A percentile compares a stretch with the other conserved stretches of the same genome.
Conservation (phyloP, 2,329 filamentous ascomycete genomes). For the Thielaviopsis musarum region DNA sequence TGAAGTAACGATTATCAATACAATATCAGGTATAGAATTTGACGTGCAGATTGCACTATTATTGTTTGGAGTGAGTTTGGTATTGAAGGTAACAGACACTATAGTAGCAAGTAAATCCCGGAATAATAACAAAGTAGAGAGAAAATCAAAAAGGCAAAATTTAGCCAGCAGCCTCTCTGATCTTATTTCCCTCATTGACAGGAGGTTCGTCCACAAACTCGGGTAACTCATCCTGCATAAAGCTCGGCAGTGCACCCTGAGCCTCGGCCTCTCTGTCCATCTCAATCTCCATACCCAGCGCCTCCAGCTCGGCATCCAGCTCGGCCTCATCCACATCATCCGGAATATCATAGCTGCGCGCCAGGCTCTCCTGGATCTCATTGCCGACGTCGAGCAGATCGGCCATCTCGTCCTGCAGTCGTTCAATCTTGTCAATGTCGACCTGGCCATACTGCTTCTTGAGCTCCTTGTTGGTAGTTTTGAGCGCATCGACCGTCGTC, state of each 20-base stretch:
- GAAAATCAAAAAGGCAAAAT: background rate
- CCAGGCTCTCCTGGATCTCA: conserved; percentile 92
- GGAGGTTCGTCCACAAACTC: conserved; percentile 90
- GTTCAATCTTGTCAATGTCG: conserved; percentile 92
- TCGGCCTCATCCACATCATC: conserved; percentile 96
- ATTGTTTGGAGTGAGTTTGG: background rate
- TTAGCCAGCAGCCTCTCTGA: conserved; percentile 61
- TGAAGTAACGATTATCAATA: no score
- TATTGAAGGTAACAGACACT: background rate
- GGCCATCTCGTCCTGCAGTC: conserved; percentile 97
- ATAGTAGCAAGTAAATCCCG: background rate
- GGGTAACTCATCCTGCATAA: conserved; percentile 75
- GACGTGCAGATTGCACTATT: background rate
- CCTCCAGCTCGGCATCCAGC: conserved; percentile 89
- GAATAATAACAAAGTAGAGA: background rate
- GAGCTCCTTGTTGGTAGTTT: conserved; percentile 86
- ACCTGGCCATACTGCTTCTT: conserved; percentile 93
- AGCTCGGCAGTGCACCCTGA: conserved; percentile 54
- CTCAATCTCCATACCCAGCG: conserved; percentile 85
- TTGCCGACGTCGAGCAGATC: conserved; percentile 95
- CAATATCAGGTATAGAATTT: background rate
- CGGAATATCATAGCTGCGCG: conserved; percentile 80
- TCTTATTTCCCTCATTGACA: conserved; percentile 51
- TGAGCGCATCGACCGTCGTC: conserved; percentile 95
- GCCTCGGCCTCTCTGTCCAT: conserved; percentile 51